Conservation (phyloP, 1,284 basidiomycete species). For the Heterobasidion parviporum region DNA sequence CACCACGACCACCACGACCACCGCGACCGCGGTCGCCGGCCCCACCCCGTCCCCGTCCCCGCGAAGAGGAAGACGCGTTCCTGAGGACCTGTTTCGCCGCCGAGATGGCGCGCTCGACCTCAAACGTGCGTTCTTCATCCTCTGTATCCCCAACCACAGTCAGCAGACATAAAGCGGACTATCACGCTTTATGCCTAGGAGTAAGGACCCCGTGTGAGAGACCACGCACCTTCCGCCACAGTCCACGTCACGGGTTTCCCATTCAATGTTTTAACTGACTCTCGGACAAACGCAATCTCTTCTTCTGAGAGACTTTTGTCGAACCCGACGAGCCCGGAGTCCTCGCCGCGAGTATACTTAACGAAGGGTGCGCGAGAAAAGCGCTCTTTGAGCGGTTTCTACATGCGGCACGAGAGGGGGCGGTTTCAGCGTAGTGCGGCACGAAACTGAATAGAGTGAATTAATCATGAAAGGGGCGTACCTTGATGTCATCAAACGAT, state of each 20-base stretch:
- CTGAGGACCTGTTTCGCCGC: constrained; percentile 42
- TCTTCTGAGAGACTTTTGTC: constrained; percentile 60
- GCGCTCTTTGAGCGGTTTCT: constrained; percentile 70
- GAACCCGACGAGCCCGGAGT: constrained; percentile 33
- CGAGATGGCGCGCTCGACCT: constrained; percentile 60
- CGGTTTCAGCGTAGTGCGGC: background rate
- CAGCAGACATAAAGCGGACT: background rate
- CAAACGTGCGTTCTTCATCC: constrained; percentile 59
- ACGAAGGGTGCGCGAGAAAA: constrained; percentile 71
- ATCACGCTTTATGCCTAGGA: constrained; percentile 1
- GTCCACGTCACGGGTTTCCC: constrained; percentile 55
- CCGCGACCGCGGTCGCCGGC: constrained; percentile 32
- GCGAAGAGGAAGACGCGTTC: constrained; percentile 12
- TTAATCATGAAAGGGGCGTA: background rate
- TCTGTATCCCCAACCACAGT: constrained; percentile 24
- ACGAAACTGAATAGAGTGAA: background rate
- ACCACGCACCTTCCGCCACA: constrained; percentile 44
- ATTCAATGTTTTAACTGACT: constrained; percentile 53
- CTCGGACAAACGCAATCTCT: constrained; percentile 55
- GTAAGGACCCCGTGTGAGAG: background rate
- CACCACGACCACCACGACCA: constrained; percentile 36
- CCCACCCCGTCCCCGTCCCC: constrained; percentile 19
- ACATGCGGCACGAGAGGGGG: background rate
- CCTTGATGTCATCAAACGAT: constrained; percentile 63
- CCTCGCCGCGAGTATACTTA: constrained; percentile 55